Percentiles rank a stretch among this genome's conserved stretches.
Evolutionary conservation across 2,329 filamentous ascomycete genomes (phyloP).

Genomic region (Pseudogymnoascus sp.): DNA sequence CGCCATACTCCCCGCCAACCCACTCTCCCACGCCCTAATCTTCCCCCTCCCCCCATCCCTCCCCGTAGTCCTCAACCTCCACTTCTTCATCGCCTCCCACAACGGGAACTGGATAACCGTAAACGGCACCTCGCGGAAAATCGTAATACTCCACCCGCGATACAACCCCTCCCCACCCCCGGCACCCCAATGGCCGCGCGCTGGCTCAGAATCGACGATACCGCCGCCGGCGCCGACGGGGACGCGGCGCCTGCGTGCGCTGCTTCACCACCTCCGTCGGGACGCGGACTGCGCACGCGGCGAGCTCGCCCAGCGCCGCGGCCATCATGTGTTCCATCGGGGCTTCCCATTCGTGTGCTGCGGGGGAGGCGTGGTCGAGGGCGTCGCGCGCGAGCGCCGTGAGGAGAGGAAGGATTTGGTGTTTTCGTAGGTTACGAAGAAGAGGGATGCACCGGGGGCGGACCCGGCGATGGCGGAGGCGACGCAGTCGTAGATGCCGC

Average conservation of each 20-base stretch:
- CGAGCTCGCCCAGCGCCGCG: slow-evolving; percentile 79
- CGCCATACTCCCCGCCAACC: slow-evolving; percentile 73
- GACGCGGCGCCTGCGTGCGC: slow-evolving; percentile 80
- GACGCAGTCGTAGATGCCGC: slow-evolving; percentile 87
- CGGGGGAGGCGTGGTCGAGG: slow-evolving; percentile 30
- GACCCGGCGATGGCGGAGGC: slow-evolving; percentile 85
- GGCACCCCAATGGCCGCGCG: slow-evolving; percentile 37
- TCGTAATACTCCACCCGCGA: slow-evolving; percentile 83
- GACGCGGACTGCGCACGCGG: slow-evolving; percentile 85
- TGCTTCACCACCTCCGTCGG: slow-evolving; percentile 98
- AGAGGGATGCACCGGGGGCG: slow-evolving; percentile 88
- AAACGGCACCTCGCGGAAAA: slow-evolving; percentile 94
- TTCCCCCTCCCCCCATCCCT: slow-evolving; percentile 30
- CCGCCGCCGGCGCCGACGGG: slow-evolving; percentile 59
- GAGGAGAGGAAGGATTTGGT: slow-evolving; percentile 51
- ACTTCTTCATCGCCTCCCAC: slow-evolving; percentile 87
- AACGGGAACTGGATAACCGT: slow-evolving; percentile 96
- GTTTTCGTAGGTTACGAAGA: slow-evolving; percentile 91
- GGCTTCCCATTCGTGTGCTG: slow-evolving; percentile 25
- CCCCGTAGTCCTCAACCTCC: slow-evolving; percentile 43
- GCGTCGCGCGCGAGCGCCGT: slow-evolving; percentile 23
- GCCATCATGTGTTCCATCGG: slow-evolving; percentile 69
- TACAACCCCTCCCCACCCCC: slow-evolving; percentile 74
- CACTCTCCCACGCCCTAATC: slow-evolving; percentile 71
- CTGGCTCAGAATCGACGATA: slow-evolving; percentile 61